These are phyloP conservation scores for Apophysomyces trapeziformis DNA, from an alignment of 371 early-diverging fungal genomes.

Conservation along the genomic window DNA sequence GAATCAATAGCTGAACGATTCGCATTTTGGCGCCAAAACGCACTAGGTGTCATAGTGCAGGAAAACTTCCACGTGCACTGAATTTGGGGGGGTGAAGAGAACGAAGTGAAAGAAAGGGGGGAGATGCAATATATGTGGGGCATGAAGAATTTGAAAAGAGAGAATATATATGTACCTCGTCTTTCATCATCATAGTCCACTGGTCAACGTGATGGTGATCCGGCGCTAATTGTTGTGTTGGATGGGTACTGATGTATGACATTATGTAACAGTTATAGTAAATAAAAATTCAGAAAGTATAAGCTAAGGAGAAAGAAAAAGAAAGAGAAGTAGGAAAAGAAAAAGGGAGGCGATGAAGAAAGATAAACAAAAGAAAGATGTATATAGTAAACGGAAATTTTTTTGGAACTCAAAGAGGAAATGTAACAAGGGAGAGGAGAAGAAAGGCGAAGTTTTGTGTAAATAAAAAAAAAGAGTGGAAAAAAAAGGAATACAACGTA, in stretches of 20 bases:
- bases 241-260: background rate
- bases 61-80: constrained; percentile 7
- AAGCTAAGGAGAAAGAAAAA: background rate
- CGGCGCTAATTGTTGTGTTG: constrained; percentile 1
- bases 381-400: constrained; percentile 3
- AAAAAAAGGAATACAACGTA: constrained; percentile 1
- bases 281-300: background rate
- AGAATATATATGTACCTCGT: constrained; percentile 1
- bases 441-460: background rate
- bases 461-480: no score
- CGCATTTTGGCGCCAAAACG: constrained; percentile 4
- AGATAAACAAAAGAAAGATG: background rate
- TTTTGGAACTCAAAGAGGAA: constrained; percentile 7
- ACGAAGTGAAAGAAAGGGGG: background rate
- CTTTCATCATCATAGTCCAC: constrained; percentile 9
- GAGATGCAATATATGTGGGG: background rate
- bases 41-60: constrained; percentile 5
- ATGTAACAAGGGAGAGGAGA: background rate
- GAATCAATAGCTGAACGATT: constrained; percentile 3
- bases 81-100: background rate
- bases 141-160: background rate
- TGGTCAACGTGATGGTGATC: background rate
- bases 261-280: constrained; percentile 1
- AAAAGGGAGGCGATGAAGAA: no score
- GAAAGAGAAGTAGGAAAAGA: no score